These are phyloP conservation scores for Beauveria rudraprayagi DNA, from an alignment of 2,329 filamentous ascomycete species.

Conservation along the genomic window DNA sequence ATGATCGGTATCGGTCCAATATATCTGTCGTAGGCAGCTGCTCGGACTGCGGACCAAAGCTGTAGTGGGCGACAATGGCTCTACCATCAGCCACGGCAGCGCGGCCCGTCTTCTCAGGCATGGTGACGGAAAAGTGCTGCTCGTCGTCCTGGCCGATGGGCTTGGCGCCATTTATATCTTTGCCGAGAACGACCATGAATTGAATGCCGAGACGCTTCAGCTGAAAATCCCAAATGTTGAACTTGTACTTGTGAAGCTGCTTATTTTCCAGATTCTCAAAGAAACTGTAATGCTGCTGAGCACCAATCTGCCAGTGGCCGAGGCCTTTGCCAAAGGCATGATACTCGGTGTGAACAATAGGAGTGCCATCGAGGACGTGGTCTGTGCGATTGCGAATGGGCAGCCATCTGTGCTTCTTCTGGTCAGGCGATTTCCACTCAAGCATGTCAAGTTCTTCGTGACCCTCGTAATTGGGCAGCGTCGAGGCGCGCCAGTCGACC, in stretches of 20 bases:
- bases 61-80: constrained; percentile 46
- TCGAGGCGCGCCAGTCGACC: constrained; percentile 31
- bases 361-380: constrained; percentile 34
- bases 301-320: constrained; percentile 42
- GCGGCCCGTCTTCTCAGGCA: constrained; percentile 30
- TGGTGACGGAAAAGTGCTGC: constrained; percentile 33
- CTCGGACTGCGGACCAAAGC: constrained; percentile 31
- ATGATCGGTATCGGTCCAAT: constrained; percentile 43
- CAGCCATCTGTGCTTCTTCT: constrained; percentile 42
- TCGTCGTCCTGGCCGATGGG: constrained; percentile 39
- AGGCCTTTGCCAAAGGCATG: constrained; percentile 35
- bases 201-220: constrained; percentile 44
- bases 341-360: constrained; percentile 41
- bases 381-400: constrained; percentile 27
- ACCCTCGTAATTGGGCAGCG: constrained; percentile 27
- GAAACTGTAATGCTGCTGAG: constrained; percentile 39
- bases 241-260: constrained; percentile 38
- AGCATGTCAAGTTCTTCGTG: constrained; percentile 21
- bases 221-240: constrained; percentile 40
- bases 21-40: constrained; percentile 44
- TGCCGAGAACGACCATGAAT: constrained; percentile 45
- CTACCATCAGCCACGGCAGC: constrained; percentile 43
- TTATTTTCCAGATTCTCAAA: constrained; percentile 42
- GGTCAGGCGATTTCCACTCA: constrained; percentile 27
- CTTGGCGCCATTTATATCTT: constrained; percentile 39